phyloP scores from a whole-genome alignment of 257 asterid genomes.

The Nicotiana paniculata region DNA sequence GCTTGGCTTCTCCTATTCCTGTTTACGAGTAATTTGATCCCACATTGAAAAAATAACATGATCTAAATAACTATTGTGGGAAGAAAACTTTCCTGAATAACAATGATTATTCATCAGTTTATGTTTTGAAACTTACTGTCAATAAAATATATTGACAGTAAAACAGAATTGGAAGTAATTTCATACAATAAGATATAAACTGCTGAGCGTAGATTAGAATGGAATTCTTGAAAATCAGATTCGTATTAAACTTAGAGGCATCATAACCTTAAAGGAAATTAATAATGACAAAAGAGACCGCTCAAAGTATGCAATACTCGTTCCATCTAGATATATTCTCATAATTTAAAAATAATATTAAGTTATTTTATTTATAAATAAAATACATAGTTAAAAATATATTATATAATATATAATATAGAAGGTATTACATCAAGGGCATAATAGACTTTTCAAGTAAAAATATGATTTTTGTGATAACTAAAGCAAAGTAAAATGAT shows the following conservation, averaged over 20 bases:
- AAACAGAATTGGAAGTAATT: no score
- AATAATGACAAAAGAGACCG: neutral
- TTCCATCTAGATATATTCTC: no score
- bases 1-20: neutral
- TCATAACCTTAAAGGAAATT: neutral
- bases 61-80: neutral
- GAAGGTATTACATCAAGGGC: no score
- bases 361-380: no score
- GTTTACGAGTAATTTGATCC: neutral
- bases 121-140: neutral
- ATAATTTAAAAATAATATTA: no score
- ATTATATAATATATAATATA: no score
- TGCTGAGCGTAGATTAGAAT: neutral
- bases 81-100: neutral
- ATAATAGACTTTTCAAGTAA: no score
- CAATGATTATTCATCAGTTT: neutral
- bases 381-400: no score
- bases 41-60: neutral
- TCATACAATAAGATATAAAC: neutral
- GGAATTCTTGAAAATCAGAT: neutral
- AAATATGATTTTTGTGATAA: no score
- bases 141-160: neutral
- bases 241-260: neutral
- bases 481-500: no score
- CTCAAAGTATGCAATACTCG: neutral